Evolutionary conservation across 2,329 filamentous ascomycete genomes (phyloP), one percentile per base, ranked within the genome.

Genomic region (Leptographium flavum): DNA sequence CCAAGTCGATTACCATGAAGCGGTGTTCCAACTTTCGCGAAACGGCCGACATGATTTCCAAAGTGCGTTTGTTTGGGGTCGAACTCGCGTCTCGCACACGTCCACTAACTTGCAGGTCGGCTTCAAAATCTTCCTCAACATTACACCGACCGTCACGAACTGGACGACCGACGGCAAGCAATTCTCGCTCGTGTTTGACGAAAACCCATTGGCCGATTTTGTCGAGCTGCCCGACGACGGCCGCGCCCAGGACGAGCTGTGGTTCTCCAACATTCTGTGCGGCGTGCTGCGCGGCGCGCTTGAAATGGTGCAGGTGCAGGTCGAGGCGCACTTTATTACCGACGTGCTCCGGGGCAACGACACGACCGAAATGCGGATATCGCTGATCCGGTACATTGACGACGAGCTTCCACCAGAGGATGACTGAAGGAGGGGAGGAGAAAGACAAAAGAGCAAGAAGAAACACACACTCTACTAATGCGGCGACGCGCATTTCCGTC

Each of bases 291-390:
- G 92, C 54, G 92, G 92, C 14, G 82, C 90, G 1, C 64, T 98
- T 48, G 92, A 98, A 63, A 98, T 98, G 92, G 90, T 96, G 58
- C 90, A 96, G 73, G 94, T 96, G 87, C 92, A 96, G 63, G 87
- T 96, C 4, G 90, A 98, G 60, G 87, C 87, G 39, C 88, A 94
- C 59, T 98, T 96, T 60, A 83, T 94, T 57, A 95, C 86, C 61
- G 92, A 98, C 61, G 75, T 94, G 28, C 69, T 98, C 49, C 79
- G 87, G 46, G 92, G 92, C 3, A 90, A 95, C 57, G 92, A 98
- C 60, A 90, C 85, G 17, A 98, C 92, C 1, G 92, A 98, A 69
- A 95, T 98, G 85, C 76, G 90, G 57, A 82, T 98, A 57, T 86
- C 86, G 25, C 66, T 98, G 56, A 76, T 96, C 56, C 76, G 90